Conservation (phyloP, 768 basidiomycete genomes). For the Suillus subaureus region DNA sequence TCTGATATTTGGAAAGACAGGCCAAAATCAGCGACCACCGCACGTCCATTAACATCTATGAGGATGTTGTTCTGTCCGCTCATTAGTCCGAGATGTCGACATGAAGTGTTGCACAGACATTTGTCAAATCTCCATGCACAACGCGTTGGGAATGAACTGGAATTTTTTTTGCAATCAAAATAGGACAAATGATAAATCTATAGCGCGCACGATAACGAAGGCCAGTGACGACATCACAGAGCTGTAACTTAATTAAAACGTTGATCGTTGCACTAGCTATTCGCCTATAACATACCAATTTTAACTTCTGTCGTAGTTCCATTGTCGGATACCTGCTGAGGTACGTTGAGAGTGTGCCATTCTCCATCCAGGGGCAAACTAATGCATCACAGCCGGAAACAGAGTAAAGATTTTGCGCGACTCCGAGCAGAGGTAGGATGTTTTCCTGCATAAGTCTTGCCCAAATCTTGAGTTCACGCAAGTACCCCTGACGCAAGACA, state of each 20-base stretch:
- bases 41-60: slow-evolving; percentile 1
- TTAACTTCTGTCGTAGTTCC: not conserved
- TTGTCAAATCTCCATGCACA: slow-evolving; percentile 2
- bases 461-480: slow-evolving; percentile 26
- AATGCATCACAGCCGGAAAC: slow-evolving; percentile 18
- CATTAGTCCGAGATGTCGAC: not conserved
- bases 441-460: slow-evolving; percentile 25
- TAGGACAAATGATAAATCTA: not conserved
- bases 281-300: not conserved
- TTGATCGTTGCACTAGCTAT: not conserved
- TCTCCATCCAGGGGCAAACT: slow-evolving; percentile 36
- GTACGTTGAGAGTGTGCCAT: slow-evolving; percentile 29
- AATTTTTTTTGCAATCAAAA: not conserved
- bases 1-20: slow-evolving; percentile 1
- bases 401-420: slow-evolving; percentile 25
- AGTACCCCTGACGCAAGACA: slow-evolving; percentile 17
- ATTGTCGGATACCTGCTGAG: slow-evolving; percentile 7
- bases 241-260: not conserved
- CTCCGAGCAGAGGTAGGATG: slow-evolving; percentile 33
- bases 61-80: not conserved
- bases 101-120: not conserved
- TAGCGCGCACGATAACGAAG: slow-evolving; percentile 4
- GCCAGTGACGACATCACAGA: not conserved
- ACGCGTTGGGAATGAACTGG: not conserved
- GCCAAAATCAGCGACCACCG: slow-evolving; percentile 2